phyloP scores from a whole-genome alignment of 2,329 filamentous ascomycete genomes.

The Meredithiella fracta region DNA sequence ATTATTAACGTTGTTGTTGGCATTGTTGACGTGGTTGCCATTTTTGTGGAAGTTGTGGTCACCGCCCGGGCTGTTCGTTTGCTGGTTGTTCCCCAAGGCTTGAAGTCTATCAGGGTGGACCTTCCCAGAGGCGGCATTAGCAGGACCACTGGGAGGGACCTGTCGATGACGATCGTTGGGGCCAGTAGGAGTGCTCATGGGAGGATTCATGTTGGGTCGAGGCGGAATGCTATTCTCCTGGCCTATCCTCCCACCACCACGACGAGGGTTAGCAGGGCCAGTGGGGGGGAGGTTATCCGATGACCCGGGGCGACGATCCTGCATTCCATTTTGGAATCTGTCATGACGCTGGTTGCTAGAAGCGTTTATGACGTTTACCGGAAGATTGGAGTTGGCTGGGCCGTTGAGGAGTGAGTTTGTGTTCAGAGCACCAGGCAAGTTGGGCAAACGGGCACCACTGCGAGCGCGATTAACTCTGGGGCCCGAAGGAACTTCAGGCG shows the following conservation, averaged over 20 bases:
- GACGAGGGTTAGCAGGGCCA: constrained; percentile 6
- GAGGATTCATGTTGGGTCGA: neutral
- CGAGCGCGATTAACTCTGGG: constrained; percentile 17
- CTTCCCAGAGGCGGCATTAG: neutral
- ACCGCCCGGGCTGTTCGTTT: neutral
- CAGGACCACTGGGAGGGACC: neutral
- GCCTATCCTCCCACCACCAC: constrained; percentile 3
- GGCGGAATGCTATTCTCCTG: constrained; percentile 2
- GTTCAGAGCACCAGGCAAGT: neutral
- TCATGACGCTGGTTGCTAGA: constrained; percentile 8
- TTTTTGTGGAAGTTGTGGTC: neutral
- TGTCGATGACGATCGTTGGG: constrained; percentile 12
- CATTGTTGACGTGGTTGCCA: too few species aligned
- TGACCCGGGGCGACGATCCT: neutral
- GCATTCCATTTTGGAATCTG: constrained; percentile 3
- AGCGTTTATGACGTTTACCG: constrained; percentile 1
- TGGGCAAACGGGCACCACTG: neutral
- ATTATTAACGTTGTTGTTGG: neutral
- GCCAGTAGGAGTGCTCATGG: neutral
- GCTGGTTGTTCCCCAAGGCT: neutral
- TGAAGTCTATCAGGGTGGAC: constrained; percentile 12
- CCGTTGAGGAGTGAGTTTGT: neutral
- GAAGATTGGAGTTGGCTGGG: neutral
- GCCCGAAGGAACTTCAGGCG: constrained; percentile 17
- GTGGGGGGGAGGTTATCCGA: constrained; percentile 4